These are phyloP conservation scores for Hemileia vastatrix DNA, from an alignment of 1,284 basidiomycete genomes.

Conservation along the genomic window DNA sequence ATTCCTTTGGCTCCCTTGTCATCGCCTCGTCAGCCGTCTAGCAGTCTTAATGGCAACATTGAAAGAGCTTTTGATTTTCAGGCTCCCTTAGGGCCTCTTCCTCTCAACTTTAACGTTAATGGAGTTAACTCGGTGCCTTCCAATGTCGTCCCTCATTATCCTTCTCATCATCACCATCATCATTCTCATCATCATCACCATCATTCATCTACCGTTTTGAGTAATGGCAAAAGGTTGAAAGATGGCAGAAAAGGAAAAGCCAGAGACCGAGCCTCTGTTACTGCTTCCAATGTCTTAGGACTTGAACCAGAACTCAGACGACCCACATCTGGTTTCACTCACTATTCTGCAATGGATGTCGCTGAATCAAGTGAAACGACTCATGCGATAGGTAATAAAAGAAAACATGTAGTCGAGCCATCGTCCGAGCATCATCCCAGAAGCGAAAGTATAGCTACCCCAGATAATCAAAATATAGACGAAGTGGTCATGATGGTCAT, in stretches of 20 bases:
- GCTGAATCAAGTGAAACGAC: background rate
- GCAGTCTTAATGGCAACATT: background rate
- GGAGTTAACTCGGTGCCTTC: background rate
- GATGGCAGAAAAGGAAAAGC: slow-evolving; percentile 1
- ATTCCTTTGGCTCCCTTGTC: background rate
- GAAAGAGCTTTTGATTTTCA: background rate
- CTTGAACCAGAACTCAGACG: background rate
- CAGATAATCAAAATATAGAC: too few species aligned
- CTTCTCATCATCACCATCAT: background rate
- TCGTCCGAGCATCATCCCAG: too few species aligned
- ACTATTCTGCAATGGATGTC: background rate
- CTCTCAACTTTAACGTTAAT: slow-evolving; percentile 7
- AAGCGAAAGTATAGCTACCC: too few species aligned
- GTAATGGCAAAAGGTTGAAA: background rate
- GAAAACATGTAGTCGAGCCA: background rate
- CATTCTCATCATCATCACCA: background rate
- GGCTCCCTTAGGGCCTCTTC: background rate
- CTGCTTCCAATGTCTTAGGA: too few species aligned
- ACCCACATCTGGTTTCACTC: background rate
- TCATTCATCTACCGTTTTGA: background rate
- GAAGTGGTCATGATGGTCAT: too few species aligned
- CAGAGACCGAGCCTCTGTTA: background rate
- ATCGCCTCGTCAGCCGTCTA: background rate
- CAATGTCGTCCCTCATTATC: too few species aligned
- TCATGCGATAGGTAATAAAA: background rate